These are phyloP conservation scores for Alternaria brassicicola DNA, from an alignment of 2,329 filamentous ascomycete genomes.

Conservation along the genomic window DNA sequence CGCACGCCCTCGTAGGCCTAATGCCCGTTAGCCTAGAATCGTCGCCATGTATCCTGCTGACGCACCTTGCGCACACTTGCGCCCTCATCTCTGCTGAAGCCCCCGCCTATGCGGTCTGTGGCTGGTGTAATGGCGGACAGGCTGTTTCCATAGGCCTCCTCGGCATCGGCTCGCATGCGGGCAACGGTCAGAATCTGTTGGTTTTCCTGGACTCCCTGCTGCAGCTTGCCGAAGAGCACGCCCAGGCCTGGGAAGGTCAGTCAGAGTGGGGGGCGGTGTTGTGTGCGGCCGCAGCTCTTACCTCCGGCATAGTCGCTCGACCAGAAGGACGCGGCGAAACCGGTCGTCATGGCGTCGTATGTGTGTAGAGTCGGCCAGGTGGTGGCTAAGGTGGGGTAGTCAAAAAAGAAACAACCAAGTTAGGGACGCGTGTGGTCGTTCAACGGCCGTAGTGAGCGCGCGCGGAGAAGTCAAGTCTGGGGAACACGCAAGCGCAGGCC, in stretches of 20 bases:
- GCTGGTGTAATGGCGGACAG: conserved; percentile 81
- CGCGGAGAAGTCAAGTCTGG: conserved; percentile 37
- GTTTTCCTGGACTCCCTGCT: conserved; percentile 95
- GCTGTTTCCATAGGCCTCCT: conserved; percentile 83
- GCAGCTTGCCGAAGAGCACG: conserved; percentile 93
- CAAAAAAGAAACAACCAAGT: conserved; percentile 10
- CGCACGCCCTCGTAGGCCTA: conserved; percentile 95
- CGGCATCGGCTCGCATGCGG: conserved; percentile 92
- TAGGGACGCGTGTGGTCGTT: conserved; percentile 11
- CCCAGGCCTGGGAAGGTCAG: conserved; percentile 69
- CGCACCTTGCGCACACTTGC: conserved; percentile 91
- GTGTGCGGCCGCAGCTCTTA: conserved; percentile 59
- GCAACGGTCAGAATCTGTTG: conserved; percentile 91
- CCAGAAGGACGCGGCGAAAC: conserved; percentile 97
- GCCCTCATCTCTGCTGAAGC: conserved; percentile 90
- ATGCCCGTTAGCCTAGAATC: conserved; percentile 25
- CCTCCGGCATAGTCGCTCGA: conserved; percentile 95
- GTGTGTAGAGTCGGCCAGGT: conserved; percentile 18
- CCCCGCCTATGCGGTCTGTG: conserved; percentile 80
- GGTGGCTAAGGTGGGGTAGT: conserved; percentile 19
- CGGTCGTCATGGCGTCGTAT: conserved; percentile 39
- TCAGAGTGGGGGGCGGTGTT: conserved; percentile 12
- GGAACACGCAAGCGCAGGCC: conserved; percentile 32
- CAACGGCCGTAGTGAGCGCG: conserved; percentile 31
- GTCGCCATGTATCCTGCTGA: not conserved